A percentile compares a stretch with the other conserved stretches of the same genome.
phyloP scores from a whole-genome alignment of 2,329 filamentous ascomycete species.

The Chaetomium strumarium region DNA sequence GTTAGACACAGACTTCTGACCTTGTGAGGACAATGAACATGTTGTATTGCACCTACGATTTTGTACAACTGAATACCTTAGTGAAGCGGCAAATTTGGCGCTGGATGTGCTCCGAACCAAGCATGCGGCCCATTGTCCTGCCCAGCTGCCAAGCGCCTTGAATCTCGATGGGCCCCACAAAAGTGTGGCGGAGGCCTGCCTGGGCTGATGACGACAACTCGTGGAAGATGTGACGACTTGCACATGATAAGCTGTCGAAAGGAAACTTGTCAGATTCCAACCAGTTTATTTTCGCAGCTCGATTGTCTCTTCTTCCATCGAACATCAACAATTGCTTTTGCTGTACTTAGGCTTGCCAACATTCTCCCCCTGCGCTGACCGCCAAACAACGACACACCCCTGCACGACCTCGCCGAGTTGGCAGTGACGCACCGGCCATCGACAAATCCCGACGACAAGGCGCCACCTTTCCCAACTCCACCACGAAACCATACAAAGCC shows the following conservation, averaged over 20 bases:
- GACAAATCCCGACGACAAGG: conserved; percentile 13
- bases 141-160: no score
- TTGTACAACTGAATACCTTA: no score
- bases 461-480: conserved; percentile 14
- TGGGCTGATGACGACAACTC: conserved; percentile 22
- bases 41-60: no score
- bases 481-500: conserved; percentile 18
- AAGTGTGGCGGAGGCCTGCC: no score
- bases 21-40: no score
- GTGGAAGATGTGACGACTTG: conserved; percentile 3
- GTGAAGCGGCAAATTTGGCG: no score
- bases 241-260: conserved; percentile 1
- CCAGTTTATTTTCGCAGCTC: background rate
- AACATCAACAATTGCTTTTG: no score
- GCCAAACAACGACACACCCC: conserved; percentile 15
- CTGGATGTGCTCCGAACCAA: no score
- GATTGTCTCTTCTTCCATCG: background rate
- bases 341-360: background rate
- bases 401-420: background rate
- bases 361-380: background rate
- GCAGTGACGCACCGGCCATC: conserved; percentile 20
- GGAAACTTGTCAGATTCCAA: background rate
- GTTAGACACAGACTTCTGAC: no score
- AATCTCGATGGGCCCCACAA: no score
- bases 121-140: background rate